Percentiles rank a stretch among this genome's conserved stretches.
These are phyloP conservation scores for Cryphonectria japonica DNA, from an alignment of 2,329 filamentous ascomycete species.

Conservation along the genomic window DNA sequence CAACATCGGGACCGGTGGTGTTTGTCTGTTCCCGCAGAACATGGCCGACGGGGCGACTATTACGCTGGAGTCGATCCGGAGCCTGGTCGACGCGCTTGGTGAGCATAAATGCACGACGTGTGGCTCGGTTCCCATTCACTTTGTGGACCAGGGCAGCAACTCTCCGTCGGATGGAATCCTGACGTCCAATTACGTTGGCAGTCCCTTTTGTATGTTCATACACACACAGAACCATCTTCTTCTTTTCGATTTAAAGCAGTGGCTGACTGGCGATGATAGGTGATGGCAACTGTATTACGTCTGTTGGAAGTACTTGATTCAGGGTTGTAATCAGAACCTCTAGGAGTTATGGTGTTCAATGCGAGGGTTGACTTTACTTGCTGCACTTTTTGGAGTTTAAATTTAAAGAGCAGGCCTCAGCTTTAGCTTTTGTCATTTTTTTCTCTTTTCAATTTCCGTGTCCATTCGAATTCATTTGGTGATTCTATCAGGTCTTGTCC, in stretches of 20 bases:
- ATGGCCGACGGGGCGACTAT: slow-evolving; percentile 5
- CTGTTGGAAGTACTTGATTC: neutral
- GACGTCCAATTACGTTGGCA: slow-evolving; percentile 9
- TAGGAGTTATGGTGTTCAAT: neutral
- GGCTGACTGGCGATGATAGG: neutral
- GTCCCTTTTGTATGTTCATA: neutral
- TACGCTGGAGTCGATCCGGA: slow-evolving; percentile 1
- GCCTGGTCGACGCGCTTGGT: slow-evolving; percentile 1
- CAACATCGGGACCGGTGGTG: neutral
- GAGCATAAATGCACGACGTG: neutral
- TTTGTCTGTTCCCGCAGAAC: slow-evolving; percentile 1
- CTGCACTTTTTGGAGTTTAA: neutral
- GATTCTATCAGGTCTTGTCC: neutral
- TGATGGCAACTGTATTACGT: neutral
- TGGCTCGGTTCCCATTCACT: slow-evolving; percentile 8
- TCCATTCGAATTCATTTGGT: neutral
- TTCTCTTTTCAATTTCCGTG: neutral
- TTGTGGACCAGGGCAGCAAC: slow-evolving; percentile 12
- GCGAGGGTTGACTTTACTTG: neutral
- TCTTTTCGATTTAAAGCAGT: neutral
- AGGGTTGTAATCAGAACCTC: neutral
- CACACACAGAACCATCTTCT: neutral
- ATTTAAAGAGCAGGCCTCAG: neutral
- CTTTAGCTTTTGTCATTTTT: neutral
- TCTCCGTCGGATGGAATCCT: neutral